Evolutionary conservation across 108 stramenopile genomes (phyloP).

Genomic region (Skeletonema tropicum): DNA sequence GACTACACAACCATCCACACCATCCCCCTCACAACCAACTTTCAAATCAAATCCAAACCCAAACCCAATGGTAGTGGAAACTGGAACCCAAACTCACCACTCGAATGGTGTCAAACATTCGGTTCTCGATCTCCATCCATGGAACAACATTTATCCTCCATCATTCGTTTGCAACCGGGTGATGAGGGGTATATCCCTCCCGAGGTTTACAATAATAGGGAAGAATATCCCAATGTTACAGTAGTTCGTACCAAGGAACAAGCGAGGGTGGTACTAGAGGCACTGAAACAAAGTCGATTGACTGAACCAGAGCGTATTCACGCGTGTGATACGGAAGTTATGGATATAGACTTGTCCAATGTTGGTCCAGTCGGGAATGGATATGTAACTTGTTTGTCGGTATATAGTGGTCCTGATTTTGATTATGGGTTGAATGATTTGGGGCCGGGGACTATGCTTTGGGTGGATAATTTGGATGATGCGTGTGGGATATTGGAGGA

Average conservation of each 20-base stretch:
- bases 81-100: conserved; percentile 66
- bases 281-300: conserved; percentile 40
- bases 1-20: not conserved
- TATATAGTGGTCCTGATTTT: conserved; percentile 91
- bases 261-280: conserved; percentile 65
- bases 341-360: conserved; percentile 88
- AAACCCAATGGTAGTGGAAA: conserved; percentile 43
- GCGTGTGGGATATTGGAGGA: conserved; percentile 83
- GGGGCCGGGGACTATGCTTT: conserved; percentile 69
- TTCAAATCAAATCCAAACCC: conserved; percentile 19
- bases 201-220: conserved; percentile 19
- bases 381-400: conserved; percentile 92
- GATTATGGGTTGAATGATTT: conserved; percentile 79
- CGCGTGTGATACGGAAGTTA: conserved; percentile 99
- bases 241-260: conserved; percentile 77
- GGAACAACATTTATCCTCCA: conserved; percentile 32
- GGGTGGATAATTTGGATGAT: conserved; percentile 94
- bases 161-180: conserved; percentile 56
- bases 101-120: conserved; percentile 72
- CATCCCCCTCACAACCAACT: not conserved
- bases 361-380: conserved; percentile 96
- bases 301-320: conserved; percentile 57
- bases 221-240: conserved; percentile 39
- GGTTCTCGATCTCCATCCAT: conserved; percentile 62
- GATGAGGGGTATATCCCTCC: conserved; percentile 70